Percentiles rank a stretch among this genome's conserved stretches.
Conservation (phyloP, 805 yeast genomes). For the Hanseniaspora thailandica region DNA sequence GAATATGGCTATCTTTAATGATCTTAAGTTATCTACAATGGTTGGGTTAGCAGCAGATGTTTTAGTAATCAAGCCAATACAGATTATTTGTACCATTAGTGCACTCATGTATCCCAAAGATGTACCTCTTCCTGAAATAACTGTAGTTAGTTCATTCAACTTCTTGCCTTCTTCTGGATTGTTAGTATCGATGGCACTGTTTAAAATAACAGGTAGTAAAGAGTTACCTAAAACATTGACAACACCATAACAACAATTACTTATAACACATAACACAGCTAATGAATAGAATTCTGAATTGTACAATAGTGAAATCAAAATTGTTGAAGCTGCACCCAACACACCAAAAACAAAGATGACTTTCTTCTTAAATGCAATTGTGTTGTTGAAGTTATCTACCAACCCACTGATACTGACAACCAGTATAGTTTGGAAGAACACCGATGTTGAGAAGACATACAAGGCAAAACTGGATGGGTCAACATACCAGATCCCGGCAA, state of each 20-base stretch:
- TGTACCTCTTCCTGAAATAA: conserved; percentile 56
- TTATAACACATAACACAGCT: conserved; percentile 44
- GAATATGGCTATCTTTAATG: conserved; percentile 45
- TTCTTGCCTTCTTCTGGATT: background rate
- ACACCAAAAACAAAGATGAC: conserved; percentile 47
- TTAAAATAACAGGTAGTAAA: conserved; percentile 49
- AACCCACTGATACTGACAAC: conserved; percentile 68
- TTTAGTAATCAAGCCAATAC: conserved; percentile 38
- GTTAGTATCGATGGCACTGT: conserved; percentile 27
- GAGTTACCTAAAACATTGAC: conserved; percentile 74
- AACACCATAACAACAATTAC: conserved; percentile 64
- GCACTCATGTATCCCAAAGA: conserved; percentile 64
- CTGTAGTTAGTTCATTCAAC: conserved; percentile 35
- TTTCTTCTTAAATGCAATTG: conserved; percentile 40
- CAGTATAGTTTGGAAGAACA: conserved; percentile 54
- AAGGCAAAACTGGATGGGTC: conserved; percentile 66
- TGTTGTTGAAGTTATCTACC: conserved; percentile 40
- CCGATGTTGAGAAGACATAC: conserved; percentile 63
- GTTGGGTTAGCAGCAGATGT: conserved; percentile 17
- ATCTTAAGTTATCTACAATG: conserved; percentile 15
- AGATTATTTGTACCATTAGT: conserved; percentile 47
- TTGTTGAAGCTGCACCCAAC: conserved; percentile 46
- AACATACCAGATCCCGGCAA: conserved; percentile 38
- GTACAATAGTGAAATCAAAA: conserved; percentile 31
- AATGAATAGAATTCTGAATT: conserved; percentile 26